phyloP scores from a whole-genome alignment of 176 grass and related monocot genomes.

The Phoenix dactylifera region DNA sequence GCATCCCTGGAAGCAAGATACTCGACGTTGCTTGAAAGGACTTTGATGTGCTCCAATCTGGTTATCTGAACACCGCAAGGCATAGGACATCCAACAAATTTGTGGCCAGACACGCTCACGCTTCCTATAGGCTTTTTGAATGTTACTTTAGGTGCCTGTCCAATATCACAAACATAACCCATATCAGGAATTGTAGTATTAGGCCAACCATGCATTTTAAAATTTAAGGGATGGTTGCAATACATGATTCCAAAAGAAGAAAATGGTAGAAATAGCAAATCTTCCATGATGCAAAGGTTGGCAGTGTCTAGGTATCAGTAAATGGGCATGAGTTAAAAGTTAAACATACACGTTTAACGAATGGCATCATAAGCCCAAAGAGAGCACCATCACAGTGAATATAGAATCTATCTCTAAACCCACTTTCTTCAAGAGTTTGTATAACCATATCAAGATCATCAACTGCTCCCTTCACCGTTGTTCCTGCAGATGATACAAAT shows the following conservation, averaged over 20 bases:
- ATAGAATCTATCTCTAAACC: slow-evolving; percentile 67
- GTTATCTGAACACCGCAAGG: slow-evolving; percentile 80
- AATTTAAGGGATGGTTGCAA: too few relatives aligned
- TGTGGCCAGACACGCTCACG: slow-evolving; percentile 75
- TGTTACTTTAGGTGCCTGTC: slow-evolving; percentile 68
- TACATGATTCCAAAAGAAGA: too few relatives aligned
- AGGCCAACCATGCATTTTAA: not conserved
- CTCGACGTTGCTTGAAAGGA: slow-evolving; percentile 63
- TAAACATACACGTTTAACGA: slow-evolving; percentile 59
- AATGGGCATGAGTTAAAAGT: too few relatives aligned
- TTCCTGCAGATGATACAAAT: slow-evolving; percentile 31
- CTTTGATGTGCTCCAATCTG: slow-evolving; percentile 62
- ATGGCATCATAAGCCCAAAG: slow-evolving; percentile 87
- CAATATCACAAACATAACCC: slow-evolving; percentile 2
- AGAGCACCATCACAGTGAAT: slow-evolving; percentile 90
- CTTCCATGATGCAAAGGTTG: too few relatives aligned
- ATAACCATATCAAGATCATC: slow-evolving; percentile 86
- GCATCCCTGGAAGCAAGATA: slow-evolving; percentile 60
- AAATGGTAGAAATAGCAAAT: too few relatives aligned
- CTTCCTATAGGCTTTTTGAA: slow-evolving; percentile 81
- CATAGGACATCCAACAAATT: slow-evolving; percentile 89
- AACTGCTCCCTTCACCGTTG: slow-evolving; percentile 78
- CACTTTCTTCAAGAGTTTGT: slow-evolving; percentile 67
- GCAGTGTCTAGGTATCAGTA: too few relatives aligned
- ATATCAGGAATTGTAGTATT: not conserved